phyloP scores from a whole-genome alignment of 495 filamentous ascomycete genomes.

The Aspergillus haitiensis region DNA sequence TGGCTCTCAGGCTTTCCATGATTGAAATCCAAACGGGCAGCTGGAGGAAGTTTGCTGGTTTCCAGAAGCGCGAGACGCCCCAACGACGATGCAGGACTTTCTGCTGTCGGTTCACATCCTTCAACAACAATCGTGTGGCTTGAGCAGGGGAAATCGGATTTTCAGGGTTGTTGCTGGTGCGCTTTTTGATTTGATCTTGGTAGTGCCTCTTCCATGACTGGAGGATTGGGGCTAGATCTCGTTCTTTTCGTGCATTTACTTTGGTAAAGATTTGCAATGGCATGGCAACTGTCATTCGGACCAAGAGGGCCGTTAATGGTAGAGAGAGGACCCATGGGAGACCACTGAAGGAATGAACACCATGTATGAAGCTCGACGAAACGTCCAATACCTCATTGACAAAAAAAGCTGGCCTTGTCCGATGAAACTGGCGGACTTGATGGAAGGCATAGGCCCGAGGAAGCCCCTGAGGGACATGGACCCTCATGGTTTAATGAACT shows the following conservation, averaged over 20 bases:
- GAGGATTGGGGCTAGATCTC: constrained; percentile 51
- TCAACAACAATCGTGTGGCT: not conserved
- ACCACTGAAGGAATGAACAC: constrained; percentile 57
- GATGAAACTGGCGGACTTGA: constrained; percentile 48
- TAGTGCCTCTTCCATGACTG: constrained; percentile 47
- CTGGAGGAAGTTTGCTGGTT: constrained; percentile 44
- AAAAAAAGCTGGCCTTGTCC: constrained; percentile 40
- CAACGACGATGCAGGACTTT: constrained; percentile 45
- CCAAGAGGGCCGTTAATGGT: constrained; percentile 64
- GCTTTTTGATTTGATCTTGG: constrained; percentile 14
- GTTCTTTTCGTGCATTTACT: constrained; percentile 43
- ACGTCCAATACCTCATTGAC: constrained; percentile 50
- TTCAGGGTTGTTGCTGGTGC: constrained; percentile 10
- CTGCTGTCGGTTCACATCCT: constrained; percentile 25
- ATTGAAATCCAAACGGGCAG: constrained; percentile 68
- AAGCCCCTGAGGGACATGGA: not conserved
- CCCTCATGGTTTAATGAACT: not conserved
- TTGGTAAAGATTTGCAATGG: constrained; percentile 58
- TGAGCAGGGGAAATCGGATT: not conserved
- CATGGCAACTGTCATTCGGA: constrained; percentile 59
- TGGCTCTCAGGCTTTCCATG: constrained; percentile 65
- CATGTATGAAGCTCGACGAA: constrained; percentile 58
- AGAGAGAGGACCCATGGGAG: constrained; percentile 72
- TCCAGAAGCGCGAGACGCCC: constrained; percentile 52
- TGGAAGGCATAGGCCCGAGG: constrained; percentile 15